phyloP scores from a whole-genome alignment of 768 basidiomycete species.

The Boletus tomentosulus region DNA sequence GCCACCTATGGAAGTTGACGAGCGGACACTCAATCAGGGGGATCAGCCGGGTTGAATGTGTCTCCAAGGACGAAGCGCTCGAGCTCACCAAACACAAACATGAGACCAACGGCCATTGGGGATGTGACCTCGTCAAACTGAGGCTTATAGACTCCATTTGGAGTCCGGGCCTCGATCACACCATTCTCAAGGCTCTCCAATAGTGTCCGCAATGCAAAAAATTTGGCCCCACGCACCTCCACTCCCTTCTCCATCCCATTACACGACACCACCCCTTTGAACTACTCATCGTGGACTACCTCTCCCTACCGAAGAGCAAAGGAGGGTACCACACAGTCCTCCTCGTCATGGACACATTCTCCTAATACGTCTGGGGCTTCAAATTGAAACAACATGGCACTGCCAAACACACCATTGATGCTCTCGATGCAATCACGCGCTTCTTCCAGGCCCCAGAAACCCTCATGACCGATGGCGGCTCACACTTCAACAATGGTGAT shows the following conservation, averaged over 20 bases:
- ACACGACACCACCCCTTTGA: neutral
- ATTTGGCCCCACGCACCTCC: neutral
- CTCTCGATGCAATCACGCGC: neutral
- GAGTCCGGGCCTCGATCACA: neutral
- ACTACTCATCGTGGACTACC: no score
- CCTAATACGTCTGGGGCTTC: neutral
- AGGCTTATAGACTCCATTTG: neutral
- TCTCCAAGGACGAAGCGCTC: neutral
- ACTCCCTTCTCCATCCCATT: neutral
- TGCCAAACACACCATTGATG: neutral
- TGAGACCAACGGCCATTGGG: neutral
- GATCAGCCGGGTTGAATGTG: neutral
- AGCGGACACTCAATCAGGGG: neutral
- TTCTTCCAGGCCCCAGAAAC: neutral
- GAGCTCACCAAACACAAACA: neutral
- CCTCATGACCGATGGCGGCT: neutral
- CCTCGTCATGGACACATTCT: neutral
- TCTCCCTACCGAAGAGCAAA: neutral
- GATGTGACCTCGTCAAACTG: neutral
- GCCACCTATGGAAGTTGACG: neutral
- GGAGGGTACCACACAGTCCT: neutral
- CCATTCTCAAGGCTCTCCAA: neutral
- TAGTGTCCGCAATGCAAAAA: no score
- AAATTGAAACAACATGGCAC: neutral
- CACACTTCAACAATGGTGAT: neutral